Evolutionary conservation across 257 asterid genomes (phyloP).

Genomic region (Lycium ferocissimum): DNA sequence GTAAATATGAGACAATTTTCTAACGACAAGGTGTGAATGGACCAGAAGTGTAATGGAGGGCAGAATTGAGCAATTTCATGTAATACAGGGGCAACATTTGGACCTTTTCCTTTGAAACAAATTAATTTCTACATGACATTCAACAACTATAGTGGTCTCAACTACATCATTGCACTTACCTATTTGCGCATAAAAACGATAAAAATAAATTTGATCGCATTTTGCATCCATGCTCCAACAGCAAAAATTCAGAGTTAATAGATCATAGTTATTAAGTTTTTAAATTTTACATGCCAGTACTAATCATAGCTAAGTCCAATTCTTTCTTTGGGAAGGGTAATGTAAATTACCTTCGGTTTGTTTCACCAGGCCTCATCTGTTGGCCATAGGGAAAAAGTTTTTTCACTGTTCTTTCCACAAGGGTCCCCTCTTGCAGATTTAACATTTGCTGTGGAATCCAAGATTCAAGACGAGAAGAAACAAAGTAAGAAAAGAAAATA

Average conservation of each 20-base stretch:
- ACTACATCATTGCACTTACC: background rate
- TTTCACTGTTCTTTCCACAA: slow-evolving; percentile 87
- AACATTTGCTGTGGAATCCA: slow-evolving; percentile 53
- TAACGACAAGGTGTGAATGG: background rate
- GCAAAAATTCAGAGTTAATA: background rate
- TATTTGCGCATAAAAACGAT: background rate
- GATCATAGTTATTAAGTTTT: background rate
- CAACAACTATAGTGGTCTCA: background rate
- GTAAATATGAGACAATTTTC: background rate
- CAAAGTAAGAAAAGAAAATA: slow-evolving; percentile 10
- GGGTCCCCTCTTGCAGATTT: slow-evolving; percentile 84
- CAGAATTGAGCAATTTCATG: background rate
- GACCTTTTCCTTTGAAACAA: background rate
- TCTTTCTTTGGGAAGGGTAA: background rate
- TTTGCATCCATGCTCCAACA: background rate
- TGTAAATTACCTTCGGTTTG: slow-evolving; percentile 76
- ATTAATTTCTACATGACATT: background rate
- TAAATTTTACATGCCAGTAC: background rate
- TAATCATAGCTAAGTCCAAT: background rate
- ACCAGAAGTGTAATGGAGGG: background rate
- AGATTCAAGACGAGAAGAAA: slow-evolving; percentile 35
- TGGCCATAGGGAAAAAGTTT: slow-evolving; percentile 87
- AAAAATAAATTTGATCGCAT: background rate
- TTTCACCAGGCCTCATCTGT: slow-evolving; percentile 86
- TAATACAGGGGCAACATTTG: background rate